These are phyloP conservation scores for Thelephora terrestris DNA, from an alignment of 1,284 basidiomycete genomes.

Conservation along the genomic window DNA sequence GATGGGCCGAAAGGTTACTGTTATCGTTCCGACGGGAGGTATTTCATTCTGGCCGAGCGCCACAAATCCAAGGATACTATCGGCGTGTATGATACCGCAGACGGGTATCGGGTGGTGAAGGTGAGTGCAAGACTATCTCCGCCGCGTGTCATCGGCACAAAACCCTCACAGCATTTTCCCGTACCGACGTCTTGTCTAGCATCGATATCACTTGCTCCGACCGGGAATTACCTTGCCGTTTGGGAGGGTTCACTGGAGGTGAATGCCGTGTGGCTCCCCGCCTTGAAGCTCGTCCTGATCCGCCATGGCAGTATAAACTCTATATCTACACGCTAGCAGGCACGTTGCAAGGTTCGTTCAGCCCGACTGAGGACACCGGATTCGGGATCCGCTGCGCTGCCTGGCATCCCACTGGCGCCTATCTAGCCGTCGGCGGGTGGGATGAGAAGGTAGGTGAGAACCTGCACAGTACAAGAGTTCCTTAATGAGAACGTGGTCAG, in stretches of 20 bases:
- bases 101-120: constrained; percentile 63
- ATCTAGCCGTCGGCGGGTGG: constrained; percentile 72
- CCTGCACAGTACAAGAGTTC: neutral
- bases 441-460: constrained; percentile 60
- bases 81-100: constrained; percentile 68
- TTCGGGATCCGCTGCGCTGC: constrained; percentile 65
- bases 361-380: constrained; percentile 63
- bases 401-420: constrained; percentile 80
- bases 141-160: neutral
- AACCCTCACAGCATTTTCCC: constrained; percentile 57
- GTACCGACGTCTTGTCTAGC: constrained; percentile 68
- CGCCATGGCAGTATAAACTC: constrained; percentile 62
- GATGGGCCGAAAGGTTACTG: constrained; percentile 46
- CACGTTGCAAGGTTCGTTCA: constrained; percentile 56
- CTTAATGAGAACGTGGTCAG: constrained; percentile 26
- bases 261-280: constrained; percentile 12
- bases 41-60: constrained; percentile 74
- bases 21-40: constrained; percentile 70
- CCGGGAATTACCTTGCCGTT: constrained; percentile 68
- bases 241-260: constrained; percentile 81
- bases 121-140: constrained; percentile 33
- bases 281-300: neutral
- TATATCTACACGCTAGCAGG: constrained; percentile 69
- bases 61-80: constrained; percentile 80
- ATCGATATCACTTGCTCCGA: constrained; percentile 74